Percentiles rank a stretch among this genome's conserved stretches.
phyloP scores from a whole-genome alignment of 495 filamentous ascomycete species.

The Xylaria grammica region DNA sequence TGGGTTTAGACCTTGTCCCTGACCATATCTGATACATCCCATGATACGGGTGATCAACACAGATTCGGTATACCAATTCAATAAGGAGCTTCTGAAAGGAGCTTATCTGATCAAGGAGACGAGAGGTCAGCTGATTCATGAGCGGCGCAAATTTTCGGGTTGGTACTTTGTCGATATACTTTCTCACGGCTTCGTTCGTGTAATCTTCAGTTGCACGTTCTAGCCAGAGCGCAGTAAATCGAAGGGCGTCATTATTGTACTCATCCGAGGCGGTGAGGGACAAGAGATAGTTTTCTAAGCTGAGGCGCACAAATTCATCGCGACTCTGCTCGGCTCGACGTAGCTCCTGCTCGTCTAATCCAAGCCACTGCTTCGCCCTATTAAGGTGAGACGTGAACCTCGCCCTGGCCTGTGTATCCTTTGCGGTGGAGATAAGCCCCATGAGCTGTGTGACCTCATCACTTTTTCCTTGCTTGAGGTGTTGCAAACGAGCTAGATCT shows the following conservation, averaged over 20 bases:
- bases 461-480: constrained; percentile 79
- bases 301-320: constrained; percentile 79
- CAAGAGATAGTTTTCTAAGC: constrained; percentile 93
- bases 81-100: constrained; percentile 77
- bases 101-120: constrained; percentile 71
- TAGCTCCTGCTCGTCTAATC: constrained; percentile 85
- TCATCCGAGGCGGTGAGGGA: constrained; percentile 81
- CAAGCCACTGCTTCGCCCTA: constrained; percentile 86
- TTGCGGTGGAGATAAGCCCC: constrained; percentile 48
- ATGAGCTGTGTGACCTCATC: constrained; percentile 74
- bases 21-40: constrained; percentile 96
- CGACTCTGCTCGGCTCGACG: constrained; percentile 74
- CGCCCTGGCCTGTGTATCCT: constrained; percentile 44
- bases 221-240: constrained; percentile 96
- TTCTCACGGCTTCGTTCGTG: constrained; percentile 76
- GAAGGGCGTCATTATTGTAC: constrained; percentile 85
- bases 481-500: constrained; percentile 81
- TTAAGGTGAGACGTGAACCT: constrained; percentile 46
- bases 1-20: constrained; percentile 66
- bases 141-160: constrained; percentile 89
- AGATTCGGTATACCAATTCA: constrained; percentile 76
- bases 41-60: constrained; percentile 91
- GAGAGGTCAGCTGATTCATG: constrained; percentile 95
- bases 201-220: constrained; percentile 73
- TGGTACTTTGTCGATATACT: constrained; percentile 72